A percentile compares a stretch with the other conserved stretches of the same genome.
Evolutionary conservation across 371 early-diverging fungal species (phyloP).

Genomic region (Apophysomyces sp.): DNA sequence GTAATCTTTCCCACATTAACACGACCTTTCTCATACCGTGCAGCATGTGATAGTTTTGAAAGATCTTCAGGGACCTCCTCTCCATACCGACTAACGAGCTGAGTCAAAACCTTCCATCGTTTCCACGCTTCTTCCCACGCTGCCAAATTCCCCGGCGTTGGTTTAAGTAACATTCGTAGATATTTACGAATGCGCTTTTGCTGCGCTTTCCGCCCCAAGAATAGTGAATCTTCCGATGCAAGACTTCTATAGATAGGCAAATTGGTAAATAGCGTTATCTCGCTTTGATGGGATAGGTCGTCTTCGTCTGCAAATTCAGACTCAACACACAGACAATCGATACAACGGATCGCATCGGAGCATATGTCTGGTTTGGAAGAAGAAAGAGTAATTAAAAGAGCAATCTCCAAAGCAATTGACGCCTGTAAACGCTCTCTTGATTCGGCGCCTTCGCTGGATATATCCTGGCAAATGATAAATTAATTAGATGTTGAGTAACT

Average conservation of each 20-base stretch:
- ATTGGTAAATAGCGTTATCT: slow-evolving; percentile 61
- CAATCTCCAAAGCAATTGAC: slow-evolving; percentile 68
- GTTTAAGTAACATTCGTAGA: slow-evolving; percentile 59
- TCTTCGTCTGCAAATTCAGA: slow-evolving; percentile 57
- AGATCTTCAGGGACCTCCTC: not conserved
- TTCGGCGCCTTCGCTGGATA: slow-evolving; percentile 47
- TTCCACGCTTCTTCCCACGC: slow-evolving; percentile 85
- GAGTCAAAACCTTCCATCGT: slow-evolving; percentile 66
- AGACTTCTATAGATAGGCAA: slow-evolving; percentile 70
- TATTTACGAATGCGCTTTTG: slow-evolving; percentile 75
- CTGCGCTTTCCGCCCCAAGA: slow-evolving; percentile 68
- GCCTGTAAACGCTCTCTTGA: slow-evolving; percentile 65
- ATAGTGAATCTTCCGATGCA: slow-evolving; percentile 47
- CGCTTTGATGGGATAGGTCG: slow-evolving; percentile 40
- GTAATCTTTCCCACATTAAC: slow-evolving; percentile 3
- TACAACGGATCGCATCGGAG: slow-evolving; percentile 51
- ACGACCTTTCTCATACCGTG: slow-evolving; percentile 1
- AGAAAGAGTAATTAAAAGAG: slow-evolving; percentile 70
- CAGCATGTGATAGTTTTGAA: not conserved
- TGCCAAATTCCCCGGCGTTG: slow-evolving; percentile 69
- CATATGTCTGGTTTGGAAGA: slow-evolving; percentile 73
- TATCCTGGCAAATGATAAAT: slow-evolving; percentile 23
- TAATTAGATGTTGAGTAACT: not conserved
- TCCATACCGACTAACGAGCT: not conserved
- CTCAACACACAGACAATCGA: slow-evolving; percentile 57